These are phyloP conservation scores for Eragrostis nindensis DNA, from an alignment of 176 grass and related monocot genomes.

Conservation along the genomic window DNA sequence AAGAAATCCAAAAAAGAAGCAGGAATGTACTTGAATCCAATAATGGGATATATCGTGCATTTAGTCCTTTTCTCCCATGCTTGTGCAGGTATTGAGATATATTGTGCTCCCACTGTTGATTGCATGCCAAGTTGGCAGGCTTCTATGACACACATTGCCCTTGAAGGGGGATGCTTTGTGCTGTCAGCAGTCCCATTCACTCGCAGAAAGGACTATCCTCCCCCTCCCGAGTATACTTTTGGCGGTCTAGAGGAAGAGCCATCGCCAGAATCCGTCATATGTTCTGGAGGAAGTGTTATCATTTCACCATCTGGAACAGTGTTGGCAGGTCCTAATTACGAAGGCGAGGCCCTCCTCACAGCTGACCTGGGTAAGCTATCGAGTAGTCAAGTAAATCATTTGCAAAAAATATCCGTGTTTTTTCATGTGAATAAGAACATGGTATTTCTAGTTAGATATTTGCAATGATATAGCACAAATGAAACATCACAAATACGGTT, in stretches of 20 bases:
- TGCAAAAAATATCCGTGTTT: not conserved
- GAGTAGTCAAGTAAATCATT: not conserved
- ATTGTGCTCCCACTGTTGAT: slow-evolving; percentile 90
- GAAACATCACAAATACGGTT: not conserved
- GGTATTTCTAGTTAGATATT: not conserved
- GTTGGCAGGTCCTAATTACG: slow-evolving; percentile 88
- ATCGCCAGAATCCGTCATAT: slow-evolving; percentile 69
- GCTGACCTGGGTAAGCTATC: slow-evolving; percentile 75
- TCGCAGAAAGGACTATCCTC: slow-evolving; percentile 78
- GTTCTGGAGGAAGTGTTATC: slow-evolving; percentile 84
- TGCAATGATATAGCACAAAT: not conserved
- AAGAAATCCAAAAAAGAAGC: not conserved
- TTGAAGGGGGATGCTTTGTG: slow-evolving; percentile 95
- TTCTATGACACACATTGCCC: slow-evolving; percentile 87
- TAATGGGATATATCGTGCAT: slow-evolving; percentile 5
- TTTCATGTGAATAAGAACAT: too few species aligned
- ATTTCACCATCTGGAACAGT: slow-evolving; percentile 79
- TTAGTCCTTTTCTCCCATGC: slow-evolving; percentile 35
- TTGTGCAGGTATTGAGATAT: slow-evolving; percentile 85
- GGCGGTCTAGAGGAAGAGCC: slow-evolving; percentile 72
- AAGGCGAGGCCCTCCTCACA: slow-evolving; percentile 86
- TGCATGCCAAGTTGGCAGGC: slow-evolving; percentile 64
- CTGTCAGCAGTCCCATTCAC: slow-evolving; percentile 79
- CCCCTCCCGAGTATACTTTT: slow-evolving; percentile 71
- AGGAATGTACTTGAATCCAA: not conserved